Percentiles rank a stretch among this genome's conserved stretches.
Evolutionary conservation across 352 stramenopile genomes (phyloP).

Genomic region (Pythium oligandrum): DNA sequence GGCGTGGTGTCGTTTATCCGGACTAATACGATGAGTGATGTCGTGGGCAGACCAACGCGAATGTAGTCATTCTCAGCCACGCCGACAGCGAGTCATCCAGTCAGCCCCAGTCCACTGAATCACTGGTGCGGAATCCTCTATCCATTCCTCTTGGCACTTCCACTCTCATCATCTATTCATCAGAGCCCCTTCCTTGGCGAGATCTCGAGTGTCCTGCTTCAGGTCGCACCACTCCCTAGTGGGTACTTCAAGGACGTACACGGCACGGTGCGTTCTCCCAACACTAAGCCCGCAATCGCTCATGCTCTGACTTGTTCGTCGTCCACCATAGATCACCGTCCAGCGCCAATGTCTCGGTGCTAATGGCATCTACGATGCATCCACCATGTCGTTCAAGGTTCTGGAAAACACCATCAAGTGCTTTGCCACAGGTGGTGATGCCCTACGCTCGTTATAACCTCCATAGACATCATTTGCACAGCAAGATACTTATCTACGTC

Average conservation of each 20-base stretch:
- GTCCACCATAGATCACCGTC: constrained; percentile 31
- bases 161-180: neutral
- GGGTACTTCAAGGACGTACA: constrained; percentile 78
- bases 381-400: constrained; percentile 56
- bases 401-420: constrained; percentile 66
- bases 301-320: neutral
- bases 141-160: neutral
- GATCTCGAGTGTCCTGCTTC: constrained; percentile 49
- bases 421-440: constrained; percentile 33
- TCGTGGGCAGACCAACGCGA: constrained; percentile 24
- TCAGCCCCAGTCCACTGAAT: constrained; percentile 1
- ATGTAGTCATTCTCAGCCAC: constrained; percentile 58
- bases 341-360: constrained; percentile 30
- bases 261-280: constrained; percentile 38
- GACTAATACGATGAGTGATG: constrained; percentile 1
- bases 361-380: constrained; percentile 18
- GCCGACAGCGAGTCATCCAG: constrained; percentile 31
- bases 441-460: constrained; percentile 4
- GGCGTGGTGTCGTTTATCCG: constrained; percentile 2
- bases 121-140: constrained; percentile 7
- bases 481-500: too few relatives aligned
- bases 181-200: constrained; percentile 47
- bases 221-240: constrained; percentile 45
- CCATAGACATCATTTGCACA: too few relatives aligned
- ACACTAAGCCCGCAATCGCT: neutral